Conservation (phyloP, 805 yeast genomes). For the Brettanomyces anomalus region DNA sequence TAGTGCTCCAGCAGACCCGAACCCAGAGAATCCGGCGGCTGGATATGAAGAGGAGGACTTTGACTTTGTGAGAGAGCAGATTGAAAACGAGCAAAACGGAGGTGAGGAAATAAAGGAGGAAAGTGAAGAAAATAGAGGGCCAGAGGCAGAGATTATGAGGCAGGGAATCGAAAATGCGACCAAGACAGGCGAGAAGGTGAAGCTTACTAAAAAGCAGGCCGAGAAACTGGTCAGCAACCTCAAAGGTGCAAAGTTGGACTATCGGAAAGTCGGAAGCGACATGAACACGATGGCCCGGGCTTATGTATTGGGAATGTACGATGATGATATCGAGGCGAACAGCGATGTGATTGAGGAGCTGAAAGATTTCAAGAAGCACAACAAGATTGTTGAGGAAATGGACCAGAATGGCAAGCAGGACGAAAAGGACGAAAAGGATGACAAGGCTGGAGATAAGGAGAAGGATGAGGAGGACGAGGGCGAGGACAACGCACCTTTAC, state of each 20-base stretch:
- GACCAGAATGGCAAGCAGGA: slow-evolving; percentile 5
- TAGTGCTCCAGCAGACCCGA: slow-evolving; percentile 11
- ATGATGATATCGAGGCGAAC: slow-evolving; percentile 47
- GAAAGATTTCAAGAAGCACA: slow-evolving; percentile 45
- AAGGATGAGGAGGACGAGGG: slow-evolving; percentile 29
- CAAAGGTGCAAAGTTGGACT: slow-evolving; percentile 30
- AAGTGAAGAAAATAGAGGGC: slow-evolving; percentile 7
- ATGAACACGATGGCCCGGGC: slow-evolving; percentile 53
- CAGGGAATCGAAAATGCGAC: neutral
- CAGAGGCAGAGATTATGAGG: slow-evolving; percentile 1
- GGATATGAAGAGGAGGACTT: slow-evolving; percentile 13
- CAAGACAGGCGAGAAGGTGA: neutral
- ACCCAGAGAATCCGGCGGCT: slow-evolving; percentile 11
- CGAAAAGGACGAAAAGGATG: neutral
- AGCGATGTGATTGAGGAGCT: slow-evolving; percentile 44
- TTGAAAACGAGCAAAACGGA: slow-evolving; percentile 11
- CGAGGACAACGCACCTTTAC: slow-evolving; percentile 27
- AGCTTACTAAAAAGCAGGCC: neutral
- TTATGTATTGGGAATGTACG: slow-evolving; percentile 49
- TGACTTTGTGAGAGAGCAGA: slow-evolving; percentile 13
- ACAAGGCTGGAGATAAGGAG: slow-evolving; percentile 17
- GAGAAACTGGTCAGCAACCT: slow-evolving; percentile 4
- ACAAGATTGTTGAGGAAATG: slow-evolving; percentile 35
- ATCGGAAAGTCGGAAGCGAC: slow-evolving; percentile 32
- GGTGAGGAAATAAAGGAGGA: slow-evolving; percentile 13